phyloP scores from a whole-genome alignment of 2,329 filamentous ascomycete species.

The Coleophoma eucalyptorum region DNA sequence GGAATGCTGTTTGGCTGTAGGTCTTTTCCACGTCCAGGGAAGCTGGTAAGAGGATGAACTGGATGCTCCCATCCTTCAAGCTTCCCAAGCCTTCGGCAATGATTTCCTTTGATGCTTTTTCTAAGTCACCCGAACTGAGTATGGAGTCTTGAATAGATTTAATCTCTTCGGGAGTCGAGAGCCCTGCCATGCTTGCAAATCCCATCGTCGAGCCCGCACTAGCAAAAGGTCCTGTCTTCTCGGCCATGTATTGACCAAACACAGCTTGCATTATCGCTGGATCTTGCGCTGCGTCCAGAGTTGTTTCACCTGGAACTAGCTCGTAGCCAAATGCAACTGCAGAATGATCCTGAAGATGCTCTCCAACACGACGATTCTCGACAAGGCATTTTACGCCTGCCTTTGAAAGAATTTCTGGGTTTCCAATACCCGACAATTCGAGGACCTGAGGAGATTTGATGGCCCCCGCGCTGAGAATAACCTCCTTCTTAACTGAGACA shows the following conservation, averaged over 20 bases:
- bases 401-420: constrained; percentile 8
- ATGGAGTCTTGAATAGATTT: background rate
- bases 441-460: constrained; percentile 25
- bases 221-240: constrained; percentile 4
- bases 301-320: constrained; percentile 4
- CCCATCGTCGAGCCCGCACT: constrained; percentile 3
- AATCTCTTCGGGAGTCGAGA: background rate
- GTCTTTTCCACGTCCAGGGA: background rate
- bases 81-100: background rate
- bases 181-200: constrained; percentile 2
- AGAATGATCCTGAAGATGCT: constrained; percentile 17
- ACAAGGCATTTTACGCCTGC: constrained; percentile 12
- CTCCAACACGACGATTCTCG: constrained; percentile 13
- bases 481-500: constrained; percentile 18
- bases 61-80: constrained; percentile 2
- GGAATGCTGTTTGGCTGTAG: background rate
- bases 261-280: constrained; percentile 23
- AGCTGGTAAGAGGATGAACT: constrained; percentile 4
- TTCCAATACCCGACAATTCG: constrained; percentile 28
- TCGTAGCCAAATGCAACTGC: constrained; percentile 6
- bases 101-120: background rate
- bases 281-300: constrained; percentile 3
- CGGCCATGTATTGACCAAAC: constrained; percentile 24
- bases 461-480: constrained; percentile 22
- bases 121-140: background rate